Conservation (phyloP, 2,329 filamentous ascomycete species). For the Paecilomyces sp. region DNA sequence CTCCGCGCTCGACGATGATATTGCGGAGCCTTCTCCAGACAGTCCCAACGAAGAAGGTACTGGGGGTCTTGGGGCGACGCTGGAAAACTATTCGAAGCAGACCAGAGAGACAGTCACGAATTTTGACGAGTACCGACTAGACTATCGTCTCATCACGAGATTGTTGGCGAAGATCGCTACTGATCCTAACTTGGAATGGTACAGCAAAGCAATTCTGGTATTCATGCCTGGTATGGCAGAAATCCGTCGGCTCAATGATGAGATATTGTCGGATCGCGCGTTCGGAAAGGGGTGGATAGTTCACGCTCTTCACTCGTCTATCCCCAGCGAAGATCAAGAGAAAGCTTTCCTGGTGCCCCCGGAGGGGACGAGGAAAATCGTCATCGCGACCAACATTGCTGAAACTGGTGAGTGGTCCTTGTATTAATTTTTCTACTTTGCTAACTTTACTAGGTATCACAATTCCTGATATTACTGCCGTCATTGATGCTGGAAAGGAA, state of each 20-base stretch:
- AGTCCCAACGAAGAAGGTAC: conserved; percentile 46
- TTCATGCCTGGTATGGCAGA: conserved; percentile 94
- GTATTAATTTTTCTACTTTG: neutral
- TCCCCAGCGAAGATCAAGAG: conserved; percentile 94
- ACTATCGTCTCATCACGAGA: conserved; percentile 77
- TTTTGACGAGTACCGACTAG: conserved; percentile 86
- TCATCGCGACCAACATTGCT: conserved; percentile 94
- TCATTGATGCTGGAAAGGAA: conserved; percentile 94
- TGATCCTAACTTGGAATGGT: conserved; percentile 58
- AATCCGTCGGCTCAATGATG: conserved; percentile 80
- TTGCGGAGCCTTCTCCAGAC: conserved; percentile 37
- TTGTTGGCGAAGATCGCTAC: conserved; percentile 70
- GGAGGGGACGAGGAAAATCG: conserved; percentile 77
- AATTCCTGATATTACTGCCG: conserved; percentile 94
- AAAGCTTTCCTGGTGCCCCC: conserved; percentile 83
- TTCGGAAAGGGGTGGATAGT: conserved; percentile 77
- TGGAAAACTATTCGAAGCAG: conserved; percentile 66
- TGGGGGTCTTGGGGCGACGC: conserved; percentile 54
- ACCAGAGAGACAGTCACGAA: conserved; percentile 68
- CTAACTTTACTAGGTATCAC: conserved; percentile 55
- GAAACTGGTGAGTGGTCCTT: conserved; percentile 62
- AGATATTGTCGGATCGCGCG: conserved; percentile 66
- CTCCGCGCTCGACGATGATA: conserved; percentile 37
- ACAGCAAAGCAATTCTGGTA: conserved; percentile 86
- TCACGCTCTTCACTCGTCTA: conserved; percentile 86